Conservation (phyloP, 1,139 yeast species). For the Taphrina populina region DNA sequence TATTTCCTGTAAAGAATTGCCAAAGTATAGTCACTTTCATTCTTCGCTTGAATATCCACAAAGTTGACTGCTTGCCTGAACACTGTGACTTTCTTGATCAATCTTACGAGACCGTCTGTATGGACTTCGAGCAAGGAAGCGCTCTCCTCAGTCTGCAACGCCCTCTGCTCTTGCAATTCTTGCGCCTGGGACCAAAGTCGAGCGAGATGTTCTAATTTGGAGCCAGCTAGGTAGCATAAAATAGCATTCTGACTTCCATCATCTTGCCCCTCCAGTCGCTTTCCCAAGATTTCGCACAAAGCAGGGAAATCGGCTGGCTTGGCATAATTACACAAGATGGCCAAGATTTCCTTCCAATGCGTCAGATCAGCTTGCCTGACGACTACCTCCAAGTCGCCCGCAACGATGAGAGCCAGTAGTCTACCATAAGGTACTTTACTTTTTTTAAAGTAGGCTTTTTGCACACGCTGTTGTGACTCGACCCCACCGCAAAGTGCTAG, state of each 20-base stretch:
- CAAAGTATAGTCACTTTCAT: conserved; percentile 47
- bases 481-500: conserved; percentile 70
- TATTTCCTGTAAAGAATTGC: conserved; percentile 59
- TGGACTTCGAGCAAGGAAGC: conserved; percentile 79
- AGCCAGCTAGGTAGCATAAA: conserved; percentile 75
- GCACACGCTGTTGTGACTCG: conserved; percentile 62
- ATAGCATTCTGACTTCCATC: conserved; percentile 59
- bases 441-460: conserved; percentile 66
- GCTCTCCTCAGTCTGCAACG: conserved; percentile 38
- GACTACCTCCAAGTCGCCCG: conserved; percentile 64
- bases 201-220: conserved; percentile 75
- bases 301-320: conserved; percentile 53
- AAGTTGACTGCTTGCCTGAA: conserved; percentile 56
- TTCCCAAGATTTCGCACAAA: conserved; percentile 70
- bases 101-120: conserved; percentile 72
- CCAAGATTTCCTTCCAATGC: conserved; percentile 83
- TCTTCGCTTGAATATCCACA: conserved; percentile 46
- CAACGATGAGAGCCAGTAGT: conserved; percentile 59
- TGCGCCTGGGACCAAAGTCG: conserved; percentile 74
- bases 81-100: conserved; percentile 79
- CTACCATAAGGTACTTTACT: conserved; percentile 64
- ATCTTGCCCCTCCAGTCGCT: conserved; percentile 50
- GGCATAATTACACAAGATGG: conserved; percentile 62
- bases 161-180: conserved; percentile 55
- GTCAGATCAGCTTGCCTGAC: conserved; percentile 72